These are phyloP conservation scores for Cryphonectria parasitica DNA, from an alignment of 2,329 filamentous ascomycete genomes.

Conservation along the genomic window DNA sequence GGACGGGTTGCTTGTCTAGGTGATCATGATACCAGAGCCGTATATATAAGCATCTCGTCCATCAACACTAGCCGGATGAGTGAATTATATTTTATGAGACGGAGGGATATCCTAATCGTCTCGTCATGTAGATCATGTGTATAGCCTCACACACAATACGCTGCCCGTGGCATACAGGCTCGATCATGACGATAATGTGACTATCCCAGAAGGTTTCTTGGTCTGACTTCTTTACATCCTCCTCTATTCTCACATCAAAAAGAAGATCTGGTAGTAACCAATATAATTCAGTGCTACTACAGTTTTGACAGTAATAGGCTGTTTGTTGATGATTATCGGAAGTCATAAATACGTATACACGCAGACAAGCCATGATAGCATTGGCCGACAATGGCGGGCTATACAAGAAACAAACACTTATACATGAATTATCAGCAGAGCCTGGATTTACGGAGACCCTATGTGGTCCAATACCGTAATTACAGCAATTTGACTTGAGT, in stretches of 20 bases:
- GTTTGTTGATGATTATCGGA: too few relatives aligned
- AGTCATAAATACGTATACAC: background rate
- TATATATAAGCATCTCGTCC: too few relatives aligned
- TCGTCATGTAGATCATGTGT: background rate
- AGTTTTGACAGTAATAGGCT: too few relatives aligned
- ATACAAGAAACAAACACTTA: background rate
- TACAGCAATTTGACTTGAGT: background rate
- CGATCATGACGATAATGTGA: background rate
- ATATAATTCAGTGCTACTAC: background rate
- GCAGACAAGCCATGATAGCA: background rate
- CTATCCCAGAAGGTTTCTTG: background rate
- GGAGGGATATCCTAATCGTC: background rate
- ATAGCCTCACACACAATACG: background rate
- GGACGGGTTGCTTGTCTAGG: background rate
- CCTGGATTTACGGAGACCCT: background rate
- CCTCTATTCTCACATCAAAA: too few relatives aligned
- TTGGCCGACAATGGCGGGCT: background rate
- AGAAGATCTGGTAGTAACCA: background rate
- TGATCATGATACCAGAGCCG: too few relatives aligned
- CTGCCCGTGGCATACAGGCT: background rate
- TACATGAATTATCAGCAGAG: background rate
- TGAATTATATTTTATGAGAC: background rate
- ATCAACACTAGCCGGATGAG: background rate
- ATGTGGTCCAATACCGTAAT: background rate
- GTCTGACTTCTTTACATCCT: too few relatives aligned